Conservation (phyloP, 331 rosid genomes). For the Saraca asoca region DNA sequence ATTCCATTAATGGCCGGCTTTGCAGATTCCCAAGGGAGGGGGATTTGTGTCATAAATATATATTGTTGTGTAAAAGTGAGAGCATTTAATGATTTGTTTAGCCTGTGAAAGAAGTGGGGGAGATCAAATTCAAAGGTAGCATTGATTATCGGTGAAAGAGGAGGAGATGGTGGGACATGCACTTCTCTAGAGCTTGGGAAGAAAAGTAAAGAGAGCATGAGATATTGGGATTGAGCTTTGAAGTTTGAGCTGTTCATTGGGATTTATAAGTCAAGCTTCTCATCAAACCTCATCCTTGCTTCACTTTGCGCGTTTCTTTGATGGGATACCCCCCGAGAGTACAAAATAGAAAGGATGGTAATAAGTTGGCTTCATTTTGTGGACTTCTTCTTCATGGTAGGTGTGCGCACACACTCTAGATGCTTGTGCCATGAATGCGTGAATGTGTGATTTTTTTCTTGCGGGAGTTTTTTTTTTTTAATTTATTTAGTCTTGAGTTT, state of each 20-base stretch:
- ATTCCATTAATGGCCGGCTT: conserved; percentile 69
- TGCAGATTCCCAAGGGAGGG: conserved; percentile 86
- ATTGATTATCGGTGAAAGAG: conserved; percentile 55
- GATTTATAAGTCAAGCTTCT: conserved; percentile 48
- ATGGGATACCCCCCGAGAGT: conserved; percentile 35
- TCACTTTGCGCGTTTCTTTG: conserved; percentile 45
- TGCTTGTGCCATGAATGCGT: conserved; percentile 49
- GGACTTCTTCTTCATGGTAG: conserved; percentile 40
- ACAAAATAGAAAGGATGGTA: conserved; percentile 23
- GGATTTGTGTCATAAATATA: conserved; percentile 44
- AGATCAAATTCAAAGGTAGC: conserved; percentile 56
- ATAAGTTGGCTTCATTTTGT: conserved; percentile 51
- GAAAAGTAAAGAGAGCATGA: conserved; percentile 32
- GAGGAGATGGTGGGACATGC: conserved; percentile 55
- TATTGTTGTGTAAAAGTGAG: conserved; percentile 31
- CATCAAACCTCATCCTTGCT: conserved; percentile 46
- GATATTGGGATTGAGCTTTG: conserved; percentile 35
- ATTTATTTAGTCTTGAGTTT: conserved; percentile 42
- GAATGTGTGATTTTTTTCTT: conserved; percentile 49
- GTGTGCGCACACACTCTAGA: conserved; percentile 44
- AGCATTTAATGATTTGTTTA: conserved; percentile 38
- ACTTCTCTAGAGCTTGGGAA: conserved; percentile 33
- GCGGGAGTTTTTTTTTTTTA: conserved; percentile 48
- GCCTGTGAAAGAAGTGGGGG: conserved; percentile 55
- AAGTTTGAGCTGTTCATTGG: conserved; percentile 41